Percentiles rank a stretch among this genome's conserved stretches.
Conservation (phyloP, 495 filamentous ascomycete species). For the Penicillium nucicola region DNA sequence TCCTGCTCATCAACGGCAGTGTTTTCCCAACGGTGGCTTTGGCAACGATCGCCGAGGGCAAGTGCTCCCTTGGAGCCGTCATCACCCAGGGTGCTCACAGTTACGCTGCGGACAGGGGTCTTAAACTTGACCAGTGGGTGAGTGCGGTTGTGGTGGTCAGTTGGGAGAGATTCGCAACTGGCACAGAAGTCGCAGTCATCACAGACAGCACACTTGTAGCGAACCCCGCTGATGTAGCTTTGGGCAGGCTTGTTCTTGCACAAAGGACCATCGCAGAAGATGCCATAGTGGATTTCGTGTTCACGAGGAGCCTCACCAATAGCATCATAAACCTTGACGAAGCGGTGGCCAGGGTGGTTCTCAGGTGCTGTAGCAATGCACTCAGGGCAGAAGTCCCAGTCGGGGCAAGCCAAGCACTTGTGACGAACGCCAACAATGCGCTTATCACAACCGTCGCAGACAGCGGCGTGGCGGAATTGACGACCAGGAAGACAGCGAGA, state of each 20-base stretch:
- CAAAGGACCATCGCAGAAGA: constrained; percentile 93
- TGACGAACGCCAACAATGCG: constrained; percentile 86
- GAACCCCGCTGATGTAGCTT: constrained; percentile 75
- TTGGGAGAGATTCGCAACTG: constrained; percentile 84
- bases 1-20: constrained; percentile 26
- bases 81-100: constrained; percentile 79
- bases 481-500: constrained; percentile 77
- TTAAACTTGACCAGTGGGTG: constrained; percentile 98
- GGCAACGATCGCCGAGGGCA: constrained; percentile 64
- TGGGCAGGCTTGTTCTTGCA: constrained; percentile 59
- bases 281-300: constrained; percentile 67
- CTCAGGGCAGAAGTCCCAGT: constrained; percentile 92
- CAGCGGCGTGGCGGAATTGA: constrained; percentile 75
- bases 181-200: constrained; percentile 96
- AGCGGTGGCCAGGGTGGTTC: constrained; percentile 82
- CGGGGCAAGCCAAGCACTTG: constrained; percentile 96
- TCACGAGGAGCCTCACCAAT: constrained; percentile 54
- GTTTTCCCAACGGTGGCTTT: constrained; percentile 46
- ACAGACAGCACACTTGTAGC: constrained; percentile 98
- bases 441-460: constrained; percentile 94
- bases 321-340: constrained; percentile 82
- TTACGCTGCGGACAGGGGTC: constrained; percentile 85
- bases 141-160: constrained; percentile 83
- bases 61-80: constrained; percentile 61
- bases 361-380: constrained; percentile 65